Base-by-base conservation (phyloP, 306 rosid species). In the Cyamopsis tetragonoloba region DNA sequence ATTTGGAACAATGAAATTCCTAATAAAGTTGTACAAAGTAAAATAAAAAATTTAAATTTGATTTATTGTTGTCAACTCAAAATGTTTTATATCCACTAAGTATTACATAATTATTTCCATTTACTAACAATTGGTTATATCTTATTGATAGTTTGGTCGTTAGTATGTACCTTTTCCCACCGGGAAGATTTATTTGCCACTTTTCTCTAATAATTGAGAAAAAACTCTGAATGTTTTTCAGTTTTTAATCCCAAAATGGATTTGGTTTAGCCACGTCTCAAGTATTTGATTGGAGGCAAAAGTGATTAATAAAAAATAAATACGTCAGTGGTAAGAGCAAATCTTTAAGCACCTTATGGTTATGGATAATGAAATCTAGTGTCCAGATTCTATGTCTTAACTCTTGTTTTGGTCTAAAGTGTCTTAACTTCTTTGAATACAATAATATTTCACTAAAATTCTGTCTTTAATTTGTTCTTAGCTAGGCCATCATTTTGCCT, bases 401-500 rank as follows among this genome's bases (percentile, higher is more conserved):
- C 24, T 20, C n/a, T n/a, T n/a, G n/a, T n/a, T n/a, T n/a, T n/a
- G n/a, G n/a, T n/a, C n/a, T n/a, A n/a, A n/a, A n/a, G 15, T 58
- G 41, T 68, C 51, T 55, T 34, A 10, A 9, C 24, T 20, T 66
- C 15, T 68, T 66, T 51, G 56, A 61, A 44, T 46, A 17, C 32
- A 48, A 30, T 11, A 20, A 30, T 65, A 43, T 59, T 51, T 15
- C 48, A 31, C n/a, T n/a, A n/a, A n/a, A n/a, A n/a, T n/a, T n/a
- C n/a, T n/a, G n/a, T n/a, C n/a, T n/a, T n/a, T n/a, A n/a, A n/a
- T n/a, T n/a, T n/a, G n/a, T n/a, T n/a, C n/a, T n/a, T n/a, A n/a
- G n/a, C n/a, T n/a, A n/a, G n/a, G n/a, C n/a, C n/a, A 72, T 80
- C 66, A 76, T 63, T 75, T 75, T 80, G 68, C 71, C 75, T 3